Conservation (phyloP, 805 yeast genomes). For the Debaryomyces hansenii region DNA sequence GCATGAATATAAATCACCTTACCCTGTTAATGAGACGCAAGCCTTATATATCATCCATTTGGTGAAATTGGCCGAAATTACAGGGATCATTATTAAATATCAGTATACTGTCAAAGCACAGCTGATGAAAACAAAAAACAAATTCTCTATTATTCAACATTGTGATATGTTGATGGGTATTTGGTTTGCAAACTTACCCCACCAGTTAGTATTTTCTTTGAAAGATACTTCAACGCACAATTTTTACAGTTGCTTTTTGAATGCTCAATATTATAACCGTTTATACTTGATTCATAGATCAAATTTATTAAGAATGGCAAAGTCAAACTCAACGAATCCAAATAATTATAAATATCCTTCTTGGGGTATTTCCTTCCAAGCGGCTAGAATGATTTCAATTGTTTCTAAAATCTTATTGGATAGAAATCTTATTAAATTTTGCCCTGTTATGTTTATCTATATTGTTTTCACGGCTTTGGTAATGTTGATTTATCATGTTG, state of each 20-base stretch:
- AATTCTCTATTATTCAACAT: slow-evolving; percentile 52
- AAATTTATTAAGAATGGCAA: slow-evolving; percentile 54
- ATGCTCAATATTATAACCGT: slow-evolving; percentile 72
- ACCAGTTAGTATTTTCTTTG: slow-evolving; percentile 60
- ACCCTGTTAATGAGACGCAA: slow-evolving; percentile 48
- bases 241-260: slow-evolving; percentile 57
- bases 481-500: slow-evolving; percentile 71
- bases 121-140: slow-evolving; percentile 44
- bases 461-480: slow-evolving; percentile 62
- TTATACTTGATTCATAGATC: slow-evolving; percentile 71
- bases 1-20: slow-evolving; percentile 30
- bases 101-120: slow-evolving; percentile 73
- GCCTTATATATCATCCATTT: slow-evolving; percentile 60
- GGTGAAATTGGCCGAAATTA: slow-evolving; percentile 67
- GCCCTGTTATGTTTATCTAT: slow-evolving; percentile 62
- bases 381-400: slow-evolving; percentile 71
- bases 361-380: slow-evolving; percentile 82
- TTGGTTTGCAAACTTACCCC: slow-evolving; percentile 71
- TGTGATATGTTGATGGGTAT: slow-evolving; percentile 77
- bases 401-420: slow-evolving; percentile 57
- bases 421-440: slow-evolving; percentile 47
- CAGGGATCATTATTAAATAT: slow-evolving; percentile 66
- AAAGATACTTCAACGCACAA: slow-evolving; percentile 54
- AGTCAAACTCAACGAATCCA: slow-evolving; percentile 38
- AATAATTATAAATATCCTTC: slow-evolving; percentile 57